Conservation (phyloP, 2,329 filamentous ascomycete genomes). For the Magnaporthales sp. region DNA sequence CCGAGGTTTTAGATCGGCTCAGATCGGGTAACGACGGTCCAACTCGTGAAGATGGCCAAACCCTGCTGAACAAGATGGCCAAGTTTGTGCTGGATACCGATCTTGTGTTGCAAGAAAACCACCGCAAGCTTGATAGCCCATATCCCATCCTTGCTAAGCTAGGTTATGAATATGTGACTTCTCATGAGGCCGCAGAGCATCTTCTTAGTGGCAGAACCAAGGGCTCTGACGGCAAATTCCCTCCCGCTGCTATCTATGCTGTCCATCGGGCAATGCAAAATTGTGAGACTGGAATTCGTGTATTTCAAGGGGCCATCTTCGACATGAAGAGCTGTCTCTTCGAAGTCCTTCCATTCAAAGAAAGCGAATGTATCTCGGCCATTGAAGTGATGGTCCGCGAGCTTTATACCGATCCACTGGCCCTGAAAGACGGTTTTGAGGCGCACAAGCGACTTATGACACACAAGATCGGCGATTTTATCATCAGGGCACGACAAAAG, state of each 20-base stretch:
- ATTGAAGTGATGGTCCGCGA: constrained; percentile 44
- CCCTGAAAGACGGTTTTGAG: constrained; percentile 13
- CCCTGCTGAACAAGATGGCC: constrained; percentile 38
- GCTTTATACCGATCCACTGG: constrained; percentile 32
- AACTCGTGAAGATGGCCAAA: constrained; percentile 30
- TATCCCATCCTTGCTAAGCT: constrained; percentile 25
- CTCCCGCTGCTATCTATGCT: constrained; percentile 51
- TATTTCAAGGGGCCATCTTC: constrained; percentile 36
- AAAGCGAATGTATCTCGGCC: constrained; percentile 40
- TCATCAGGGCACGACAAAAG: constrained; percentile 35
- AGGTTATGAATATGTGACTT: not conserved
- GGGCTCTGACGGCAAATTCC: constrained; percentile 24
- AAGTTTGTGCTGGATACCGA: constrained; percentile 34
- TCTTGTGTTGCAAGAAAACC: constrained; percentile 36
- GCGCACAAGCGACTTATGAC: constrained; percentile 9
- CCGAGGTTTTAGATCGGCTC: constrained; percentile 26
- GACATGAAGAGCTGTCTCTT: constrained; percentile 43
- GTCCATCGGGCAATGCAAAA: constrained; percentile 56
- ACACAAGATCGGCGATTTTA: constrained; percentile 32
- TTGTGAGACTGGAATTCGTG: constrained; percentile 53
- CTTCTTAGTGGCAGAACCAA: not conserved
- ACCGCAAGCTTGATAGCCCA: constrained; percentile 38
- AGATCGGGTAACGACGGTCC: constrained; percentile 23
- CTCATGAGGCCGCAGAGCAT: constrained; percentile 1
- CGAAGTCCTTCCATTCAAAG: constrained; percentile 48